These are phyloP conservation scores for Closterium sp. DNA, from an alignment of 139 green algal species.

Conservation along the genomic window DNA sequence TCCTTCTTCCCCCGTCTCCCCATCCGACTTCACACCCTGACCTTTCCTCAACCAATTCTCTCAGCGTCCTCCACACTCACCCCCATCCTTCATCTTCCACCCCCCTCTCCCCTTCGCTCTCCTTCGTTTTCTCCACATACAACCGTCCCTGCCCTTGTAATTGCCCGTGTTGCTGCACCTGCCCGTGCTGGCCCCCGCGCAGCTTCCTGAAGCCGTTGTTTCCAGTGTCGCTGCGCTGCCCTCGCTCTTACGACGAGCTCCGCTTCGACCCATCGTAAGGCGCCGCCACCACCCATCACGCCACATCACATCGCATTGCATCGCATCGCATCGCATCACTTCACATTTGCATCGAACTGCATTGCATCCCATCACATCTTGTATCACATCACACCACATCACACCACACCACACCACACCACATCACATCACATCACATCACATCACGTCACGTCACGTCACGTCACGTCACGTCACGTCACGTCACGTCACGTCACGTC, in stretches of 20 bases:
- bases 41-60: not conserved
- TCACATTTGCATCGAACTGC: too few relatives aligned
- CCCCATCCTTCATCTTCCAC: too few relatives aligned
- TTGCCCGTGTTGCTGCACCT: not conserved
- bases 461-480: not conserved
- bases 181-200: not conserved
- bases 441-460: too few relatives aligned
- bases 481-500: not conserved
- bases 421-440: too few relatives aligned
- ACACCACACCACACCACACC: too few relatives aligned
- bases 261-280: constrained; percentile 53
- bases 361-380: too few relatives aligned
- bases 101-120: too few relatives aligned
- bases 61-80: not conserved
- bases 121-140: too few relatives aligned
- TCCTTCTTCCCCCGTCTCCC: too few relatives aligned
- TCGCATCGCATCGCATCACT: not conserved
- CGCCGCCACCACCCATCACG: not conserved
- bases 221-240: constrained; percentile 50
- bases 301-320: not conserved
- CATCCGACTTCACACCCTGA: too few relatives aligned
- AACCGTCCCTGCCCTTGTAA: not conserved
- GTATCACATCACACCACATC: too few relatives aligned
- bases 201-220: constrained; percentile 70
- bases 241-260: constrained; percentile 82